These are phyloP conservation scores for Tagetes patula DNA, from an alignment of 129 eudicot species.

Conservation along the genomic window DNA sequence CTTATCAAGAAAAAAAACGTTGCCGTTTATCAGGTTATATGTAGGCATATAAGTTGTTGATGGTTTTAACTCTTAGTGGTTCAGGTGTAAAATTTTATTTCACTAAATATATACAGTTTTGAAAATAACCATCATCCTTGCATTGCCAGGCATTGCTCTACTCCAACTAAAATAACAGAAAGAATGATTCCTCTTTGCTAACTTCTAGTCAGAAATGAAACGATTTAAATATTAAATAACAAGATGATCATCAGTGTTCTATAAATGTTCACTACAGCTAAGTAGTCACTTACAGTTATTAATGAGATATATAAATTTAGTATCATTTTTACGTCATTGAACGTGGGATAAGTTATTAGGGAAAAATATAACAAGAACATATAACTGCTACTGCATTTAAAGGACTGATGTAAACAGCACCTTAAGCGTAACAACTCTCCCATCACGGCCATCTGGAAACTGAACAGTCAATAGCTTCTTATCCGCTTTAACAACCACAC, in stretches of 20 bases:
- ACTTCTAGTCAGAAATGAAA: not conserved
- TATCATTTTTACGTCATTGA: conserved; percentile 1
- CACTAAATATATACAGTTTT: not conserved
- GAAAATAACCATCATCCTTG: not conserved
- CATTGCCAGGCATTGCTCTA: not conserved
- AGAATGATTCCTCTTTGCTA: not conserved
- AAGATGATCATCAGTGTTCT: conserved; percentile 4
- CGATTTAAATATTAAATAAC: not conserved
- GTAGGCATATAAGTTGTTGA: not conserved
- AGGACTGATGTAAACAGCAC: conserved; percentile 31
- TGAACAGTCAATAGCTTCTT: conserved; percentile 85
- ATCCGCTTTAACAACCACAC: conserved; percentile 87
- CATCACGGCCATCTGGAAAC: conserved; percentile 92
- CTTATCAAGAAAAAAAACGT: conserved; percentile 1
- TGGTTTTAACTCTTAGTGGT: not conserved
- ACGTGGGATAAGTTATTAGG: not conserved
- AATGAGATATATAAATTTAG: not conserved
- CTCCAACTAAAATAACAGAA: not conserved
- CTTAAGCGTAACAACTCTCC: conserved; percentile 93
- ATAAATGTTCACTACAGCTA: not conserved
- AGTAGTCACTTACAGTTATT: conserved; percentile 5
- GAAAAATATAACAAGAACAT: conserved; percentile 8
- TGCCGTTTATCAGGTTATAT: not conserved
- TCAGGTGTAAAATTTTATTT: not conserved
- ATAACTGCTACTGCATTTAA: not conserved